Base-by-base conservation (phyloP, 257 asterid genomes). In the Parsonsia alboflavescens region DNA sequence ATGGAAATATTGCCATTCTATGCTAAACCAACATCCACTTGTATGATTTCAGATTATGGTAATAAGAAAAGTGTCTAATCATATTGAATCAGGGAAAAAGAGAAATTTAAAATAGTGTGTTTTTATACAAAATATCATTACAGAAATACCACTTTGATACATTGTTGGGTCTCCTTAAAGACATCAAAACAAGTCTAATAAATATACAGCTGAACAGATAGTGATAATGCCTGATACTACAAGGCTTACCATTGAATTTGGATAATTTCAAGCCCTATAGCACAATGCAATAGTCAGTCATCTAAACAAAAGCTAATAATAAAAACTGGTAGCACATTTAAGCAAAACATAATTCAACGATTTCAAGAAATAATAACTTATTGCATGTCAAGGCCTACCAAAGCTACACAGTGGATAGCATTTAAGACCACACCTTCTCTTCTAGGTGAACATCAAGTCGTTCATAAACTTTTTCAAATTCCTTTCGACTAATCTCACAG, bases 401-500 rank as follows among this genome's bases (percentile, higher is more conserved):
- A 57, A 46, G 68, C 68, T 74, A 71, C 70, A 56, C 8, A 17
- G 73, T 33, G 62, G 67, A 72, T 44, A 73, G 62, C 36, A 22
- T 7, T 62, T 41, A 24, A 19, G 39, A 42, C 12, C 22, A 71
- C 79, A 92, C 99, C 97, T 86, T 94, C 74, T 90, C 99, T 84
- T 89, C 97, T 80, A 92, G 82, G 73, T 80, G 80, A 77, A 94
- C 90, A 73, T 91, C 95, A 56, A 94, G 99, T 39, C 91, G 82
- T 68, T 83, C 77, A 78, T 92, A 92, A 79, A 94, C 90, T 76
- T 75, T 90, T 65, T 85, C 83, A 79, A 73, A 94, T 82, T 89
- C 97, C 59, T 63, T 83, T 73, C 97, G 87, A 81, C 99, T 94
- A 72, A 90, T 86, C 80, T 90, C 93, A 88, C 99, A 94, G 61